phyloP scores from a whole-genome alignment of 257 asterid species.

The Catharanthus roseus region DNA sequence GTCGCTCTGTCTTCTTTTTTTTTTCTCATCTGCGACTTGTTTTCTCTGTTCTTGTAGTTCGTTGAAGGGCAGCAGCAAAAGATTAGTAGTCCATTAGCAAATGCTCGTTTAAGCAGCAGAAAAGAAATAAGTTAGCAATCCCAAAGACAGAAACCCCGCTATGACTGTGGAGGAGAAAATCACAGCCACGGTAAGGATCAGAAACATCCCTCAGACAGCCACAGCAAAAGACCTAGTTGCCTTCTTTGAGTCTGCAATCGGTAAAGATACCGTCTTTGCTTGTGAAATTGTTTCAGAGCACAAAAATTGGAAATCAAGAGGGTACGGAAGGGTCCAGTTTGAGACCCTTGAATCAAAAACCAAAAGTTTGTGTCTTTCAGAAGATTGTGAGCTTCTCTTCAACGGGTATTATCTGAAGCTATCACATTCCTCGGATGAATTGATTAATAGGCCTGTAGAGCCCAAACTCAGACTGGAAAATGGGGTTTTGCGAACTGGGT shows the following conservation, averaged over 20 bases:
- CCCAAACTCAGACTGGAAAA: conserved; percentile 42
- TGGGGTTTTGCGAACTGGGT: conserved; percentile 46
- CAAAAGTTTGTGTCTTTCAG: conserved; percentile 45
- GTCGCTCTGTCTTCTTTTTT: too few species aligned
- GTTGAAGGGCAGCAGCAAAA: too few species aligned
- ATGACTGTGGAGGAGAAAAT: conserved; percentile 34
- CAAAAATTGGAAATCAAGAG: conserved; percentile 80
- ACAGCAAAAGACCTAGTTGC: conserved; percentile 46
- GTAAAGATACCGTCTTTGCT: conserved; percentile 58
- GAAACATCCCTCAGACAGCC: conserved; percentile 51
- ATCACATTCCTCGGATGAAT: conserved; percentile 43
- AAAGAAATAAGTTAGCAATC: too few species aligned
- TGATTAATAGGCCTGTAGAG: conserved; percentile 52
- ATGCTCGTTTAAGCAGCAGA: too few species aligned
- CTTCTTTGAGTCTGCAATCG: conserved; percentile 51
- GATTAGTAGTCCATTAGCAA: too few species aligned
- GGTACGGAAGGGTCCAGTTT: conserved; percentile 82
- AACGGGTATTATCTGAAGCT: conserved; percentile 46
- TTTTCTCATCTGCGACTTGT: too few species aligned
- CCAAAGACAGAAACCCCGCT: background rate
- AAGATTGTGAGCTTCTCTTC: conserved; percentile 39
- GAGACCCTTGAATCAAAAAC: conserved; percentile 40
- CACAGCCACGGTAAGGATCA: conserved; percentile 52
- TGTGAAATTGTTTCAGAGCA: conserved; percentile 69
- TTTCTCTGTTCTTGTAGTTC: too few species aligned